These are phyloP conservation scores for Pterocarpus macrocarpus DNA, from an alignment of 306 rosid species.

Conservation along the genomic window DNA sequence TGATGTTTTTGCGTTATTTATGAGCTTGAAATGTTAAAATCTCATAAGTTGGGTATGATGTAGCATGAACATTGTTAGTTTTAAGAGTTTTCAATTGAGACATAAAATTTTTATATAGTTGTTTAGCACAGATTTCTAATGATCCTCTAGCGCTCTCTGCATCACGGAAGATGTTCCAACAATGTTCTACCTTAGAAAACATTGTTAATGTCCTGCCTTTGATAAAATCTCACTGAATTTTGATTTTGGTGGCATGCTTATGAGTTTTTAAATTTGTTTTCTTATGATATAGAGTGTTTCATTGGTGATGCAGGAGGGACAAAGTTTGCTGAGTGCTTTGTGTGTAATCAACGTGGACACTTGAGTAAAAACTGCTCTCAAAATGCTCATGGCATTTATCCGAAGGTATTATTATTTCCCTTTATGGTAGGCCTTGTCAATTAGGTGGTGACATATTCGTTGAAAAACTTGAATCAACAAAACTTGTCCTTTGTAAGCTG, in stretches of 20 bases:
- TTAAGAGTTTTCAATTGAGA: conserved; percentile 8
- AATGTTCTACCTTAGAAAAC: not conserved
- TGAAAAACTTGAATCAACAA: not conserved
- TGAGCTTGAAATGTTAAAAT: not conserved
- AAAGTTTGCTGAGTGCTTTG: conserved; percentile 86
- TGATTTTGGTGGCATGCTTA: not conserved
- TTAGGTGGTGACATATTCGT: not conserved
- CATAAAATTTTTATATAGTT: conserved; percentile 16
- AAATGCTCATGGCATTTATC: conserved; percentile 91
- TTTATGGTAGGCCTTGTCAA: not conserved
- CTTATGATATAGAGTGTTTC: conserved; percentile 2
- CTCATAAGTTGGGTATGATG: not conserved
- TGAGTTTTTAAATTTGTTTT: conserved; percentile 11
- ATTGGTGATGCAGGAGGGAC: conserved; percentile 81
- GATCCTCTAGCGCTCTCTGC: not conserved
- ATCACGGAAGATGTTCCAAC: not conserved
- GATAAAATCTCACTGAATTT: conserved; percentile 1
- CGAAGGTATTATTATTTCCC: conserved; percentile 69
- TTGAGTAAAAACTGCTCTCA: conserved; percentile 91
- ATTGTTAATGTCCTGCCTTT: not conserved
- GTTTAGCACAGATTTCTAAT: not conserved
- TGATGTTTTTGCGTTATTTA: not conserved
- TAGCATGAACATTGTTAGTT: not conserved
- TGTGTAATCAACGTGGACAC: conserved; percentile 87
- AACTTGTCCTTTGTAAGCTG: not conserved